Conservation (phyloP, 2,329 filamentous ascomycete genomes). For the Talaromyces funiculosus region DNA sequence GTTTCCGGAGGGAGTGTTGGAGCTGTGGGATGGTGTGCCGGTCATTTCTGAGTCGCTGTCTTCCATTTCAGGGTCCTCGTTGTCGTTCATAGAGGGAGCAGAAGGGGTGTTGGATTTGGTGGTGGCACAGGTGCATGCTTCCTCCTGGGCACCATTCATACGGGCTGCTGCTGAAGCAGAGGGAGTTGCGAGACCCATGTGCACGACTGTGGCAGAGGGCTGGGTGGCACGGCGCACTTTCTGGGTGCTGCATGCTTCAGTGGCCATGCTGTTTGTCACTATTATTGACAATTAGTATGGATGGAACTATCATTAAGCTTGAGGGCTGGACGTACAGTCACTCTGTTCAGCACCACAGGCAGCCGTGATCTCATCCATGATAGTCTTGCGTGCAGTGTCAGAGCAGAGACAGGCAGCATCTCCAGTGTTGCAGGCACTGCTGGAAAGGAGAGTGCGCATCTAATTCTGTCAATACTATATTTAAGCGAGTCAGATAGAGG, state of each 20-base stretch:
- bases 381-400: constrained; percentile 3
- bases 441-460: constrained; percentile 12
- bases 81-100: background rate
- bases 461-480: background rate
- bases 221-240: constrained; percentile 8
- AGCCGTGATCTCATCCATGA: constrained; percentile 11
- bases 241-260: constrained; percentile 9
- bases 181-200: background rate
- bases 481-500: background rate
- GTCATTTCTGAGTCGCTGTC: background rate
- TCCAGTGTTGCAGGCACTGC: constrained; percentile 13
- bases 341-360: constrained; percentile 10
- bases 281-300: background rate
- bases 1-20: background rate
- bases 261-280: constrained; percentile 7
- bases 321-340: background rate
- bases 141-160: constrained; percentile 6
- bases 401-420: constrained; percentile 14
- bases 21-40: background rate
- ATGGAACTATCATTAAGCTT: background rate
- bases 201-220: constrained; percentile 8
- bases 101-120: background rate
- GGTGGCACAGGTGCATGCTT: constrained; percentile 11
- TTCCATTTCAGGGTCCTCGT: background rate
- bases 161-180: constrained; percentile 7